Percentiles rank a stretch among this genome's conserved stretches.
Evolutionary conservation across 257 asterid genomes (phyloP).

Genomic region (Nyctanthes arbortristis): DNA sequence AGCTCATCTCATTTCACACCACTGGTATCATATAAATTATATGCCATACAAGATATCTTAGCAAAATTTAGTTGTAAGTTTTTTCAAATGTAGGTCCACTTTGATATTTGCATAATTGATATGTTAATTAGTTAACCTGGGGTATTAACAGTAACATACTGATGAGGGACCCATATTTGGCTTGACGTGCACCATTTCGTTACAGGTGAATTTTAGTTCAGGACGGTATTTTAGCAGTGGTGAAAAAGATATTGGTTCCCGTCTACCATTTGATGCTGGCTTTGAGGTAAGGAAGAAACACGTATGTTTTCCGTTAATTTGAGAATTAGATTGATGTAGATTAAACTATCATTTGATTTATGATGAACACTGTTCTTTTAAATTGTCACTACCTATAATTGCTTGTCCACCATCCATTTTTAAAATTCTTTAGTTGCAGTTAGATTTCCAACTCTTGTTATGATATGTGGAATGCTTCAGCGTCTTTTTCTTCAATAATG

Average conservation of each 20-base stretch:
- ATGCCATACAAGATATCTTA: neutral
- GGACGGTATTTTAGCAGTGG: slow-evolving; percentile 84
- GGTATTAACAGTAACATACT: neutral
- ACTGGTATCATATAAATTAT: neutral
- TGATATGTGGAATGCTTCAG: neutral
- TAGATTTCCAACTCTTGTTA: neutral
- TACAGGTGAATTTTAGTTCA: slow-evolving; percentile 94
- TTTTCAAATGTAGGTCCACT: neutral
- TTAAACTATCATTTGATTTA: neutral
- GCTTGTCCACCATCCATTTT: neutral
- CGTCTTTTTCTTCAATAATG: neutral
- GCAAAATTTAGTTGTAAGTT: neutral
- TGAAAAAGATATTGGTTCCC: slow-evolving; percentile 53
- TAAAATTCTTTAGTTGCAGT: neutral
- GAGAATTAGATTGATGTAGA: neutral
- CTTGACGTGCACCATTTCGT: slow-evolving; percentile 21
- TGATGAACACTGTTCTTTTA: neutral
- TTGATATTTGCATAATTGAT: neutral
- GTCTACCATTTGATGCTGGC: slow-evolving; percentile 95
- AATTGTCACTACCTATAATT: neutral
- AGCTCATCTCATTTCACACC: neutral
- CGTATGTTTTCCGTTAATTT: slow-evolving; percentile 2
- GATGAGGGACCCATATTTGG: slow-evolving; percentile 2
- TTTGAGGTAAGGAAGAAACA: slow-evolving; percentile 62
- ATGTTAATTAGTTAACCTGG: neutral